Conservation (phyloP, 1,284 basidiomycete genomes). For the Rhodotorula sp. region DNA sequence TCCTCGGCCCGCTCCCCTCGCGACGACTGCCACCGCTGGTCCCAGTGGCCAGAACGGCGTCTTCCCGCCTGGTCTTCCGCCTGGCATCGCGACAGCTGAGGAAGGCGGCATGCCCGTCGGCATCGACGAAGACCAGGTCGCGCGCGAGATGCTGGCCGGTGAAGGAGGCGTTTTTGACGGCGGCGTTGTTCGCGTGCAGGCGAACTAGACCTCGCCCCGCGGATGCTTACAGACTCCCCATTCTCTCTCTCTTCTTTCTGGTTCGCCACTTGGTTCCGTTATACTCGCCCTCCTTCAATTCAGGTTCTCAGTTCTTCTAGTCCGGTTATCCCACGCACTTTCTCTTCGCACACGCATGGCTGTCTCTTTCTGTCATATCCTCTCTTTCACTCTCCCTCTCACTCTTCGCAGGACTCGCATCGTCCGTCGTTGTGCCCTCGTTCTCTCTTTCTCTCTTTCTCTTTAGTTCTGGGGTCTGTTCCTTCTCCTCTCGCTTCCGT, state of each 20-base stretch:
- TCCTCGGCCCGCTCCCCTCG: not conserved
- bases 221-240: conserved; percentile 9
- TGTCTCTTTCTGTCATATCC: no score
- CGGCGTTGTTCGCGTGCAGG: conserved; percentile 20
- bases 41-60: not conserved
- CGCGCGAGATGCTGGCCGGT: conserved; percentile 24
- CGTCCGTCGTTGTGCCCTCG: not conserved
- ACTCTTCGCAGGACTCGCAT: no score
- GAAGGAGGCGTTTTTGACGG: conserved; percentile 7
- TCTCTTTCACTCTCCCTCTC: not conserved
- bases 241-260: not conserved
- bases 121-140: conserved; percentile 21
- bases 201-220: conserved; percentile 2
- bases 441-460: not conserved
- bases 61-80: no score
- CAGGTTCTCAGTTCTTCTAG: no score
- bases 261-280: not conserved
- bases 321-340: no score
- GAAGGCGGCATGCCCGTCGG: not conserved
- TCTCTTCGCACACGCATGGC: not conserved
- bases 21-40: not conserved
- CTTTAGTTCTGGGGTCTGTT: not conserved
- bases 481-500: no score
- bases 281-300: not conserved
- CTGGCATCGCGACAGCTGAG: not conserved